Evolutionary conservation across 2,329 filamentous ascomycete genomes (phyloP), one percentile per base, ranked within the genome.

Genomic region (Trichoderma pleuroti): DNA sequence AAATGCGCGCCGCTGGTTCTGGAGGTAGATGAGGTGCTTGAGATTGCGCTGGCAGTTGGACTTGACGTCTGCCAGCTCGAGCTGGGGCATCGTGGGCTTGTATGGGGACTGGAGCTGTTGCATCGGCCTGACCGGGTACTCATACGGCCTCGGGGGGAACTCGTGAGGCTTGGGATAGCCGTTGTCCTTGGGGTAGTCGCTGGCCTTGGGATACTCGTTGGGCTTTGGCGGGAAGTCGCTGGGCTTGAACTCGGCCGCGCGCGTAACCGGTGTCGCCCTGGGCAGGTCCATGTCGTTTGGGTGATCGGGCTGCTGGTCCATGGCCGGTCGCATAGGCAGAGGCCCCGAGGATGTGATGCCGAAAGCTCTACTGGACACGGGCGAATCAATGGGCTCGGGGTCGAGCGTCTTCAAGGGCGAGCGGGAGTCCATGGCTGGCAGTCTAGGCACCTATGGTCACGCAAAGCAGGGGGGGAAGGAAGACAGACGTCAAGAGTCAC

Each of bases 11-110:
- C 78, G 73, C 74, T 78, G 78, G 21, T 75, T 75, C 73, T 78
- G 78, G 18, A 82, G 72, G 4, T 75, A 75, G 24, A 81, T 70
- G 62, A 80, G 81, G 73, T 83, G 80, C 39, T 77, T 76, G 63
- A 84, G 70, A 5, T 78, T 77, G 69, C 78, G 79, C 61, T 81
- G 80, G 56, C 79, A 81, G 70, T 76, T 81, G 5, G 76, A 76
- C 72, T 76, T 78, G 65, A 81, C 60, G 63, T 72, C 73, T 16
- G 70, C 74, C 9, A 79, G 72, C 34, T 76, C 75, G 7, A 82
- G 63, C 65, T 68, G 65, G 30, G 69, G 69, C n/a, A 54, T 14
- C 59, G 42, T 30, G 26, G 62, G 69, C 21, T 59, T 65, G 21
- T 60, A 67, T 4, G 69, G 69, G 10, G 69, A 61, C n/a, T 67